Base-by-base conservation (phyloP, 352 stramenopile species). In the Vaucheria bursata region DNA sequence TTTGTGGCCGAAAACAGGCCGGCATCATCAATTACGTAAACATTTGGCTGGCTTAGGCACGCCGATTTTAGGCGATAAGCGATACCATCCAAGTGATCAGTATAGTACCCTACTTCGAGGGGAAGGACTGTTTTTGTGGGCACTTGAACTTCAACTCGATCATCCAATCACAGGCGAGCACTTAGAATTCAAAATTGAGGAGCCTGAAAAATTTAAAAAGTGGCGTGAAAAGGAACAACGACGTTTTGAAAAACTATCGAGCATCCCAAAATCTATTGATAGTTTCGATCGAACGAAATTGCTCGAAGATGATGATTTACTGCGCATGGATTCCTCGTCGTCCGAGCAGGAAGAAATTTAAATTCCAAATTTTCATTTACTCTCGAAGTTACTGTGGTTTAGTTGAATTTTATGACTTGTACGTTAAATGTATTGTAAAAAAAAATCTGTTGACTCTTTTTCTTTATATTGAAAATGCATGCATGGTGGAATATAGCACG, bases 91-190 rank as follows among this genome's bases (percentile, higher is more conserved):
- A 1, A 50, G 53, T 4, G 37, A 7, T 6, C 2, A 73, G 29
- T 6, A 31, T 25, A 6, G 3, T 25, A 73, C 36, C 5, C 31
- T 73, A 31, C 67, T 68, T 4, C 67, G 7, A 37, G 64, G 71
- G 4, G 74, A 71, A 2, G 74, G 74, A 36, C 52, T 79, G 49
- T 79, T 77, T 32, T 50, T 79, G 3, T 50, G 75, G 18, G 75
- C 75, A 52, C 64, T 80, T 0, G 75, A 37, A 38, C 52, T 80
- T 31, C 73, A 70, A 3, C 67, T 80, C 65, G 38, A 39, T 5
- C 75, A 80, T 49, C 75, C 75, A 6, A 78, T 80, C 52, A 80
- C 75, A 0, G 75, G 75, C 33, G 75, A 80, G 39, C 36, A 64
- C 33, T 25, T 80, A 33, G 74, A 80, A 33, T 66, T 80, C 39